Evolutionary conservation across 306 rosid genomes (phyloP), one percentile per base, ranked within the genome.

Genomic region (Dryas drummondii): DNA sequence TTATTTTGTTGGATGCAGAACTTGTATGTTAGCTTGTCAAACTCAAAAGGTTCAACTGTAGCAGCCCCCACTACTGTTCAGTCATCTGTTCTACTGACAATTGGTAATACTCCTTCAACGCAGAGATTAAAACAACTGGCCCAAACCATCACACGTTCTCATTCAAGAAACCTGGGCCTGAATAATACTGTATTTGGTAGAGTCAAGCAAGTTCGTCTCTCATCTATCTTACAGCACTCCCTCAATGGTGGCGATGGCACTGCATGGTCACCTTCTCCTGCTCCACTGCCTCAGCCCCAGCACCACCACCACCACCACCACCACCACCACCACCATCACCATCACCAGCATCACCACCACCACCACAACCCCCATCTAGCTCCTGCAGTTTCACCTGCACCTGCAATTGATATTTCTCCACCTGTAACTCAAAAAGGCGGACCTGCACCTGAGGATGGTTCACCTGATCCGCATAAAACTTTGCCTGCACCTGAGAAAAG

Each of bases 191-290:
- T 86, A 57, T 93, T 93, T 83, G 98, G 98, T 40, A 87, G 75
- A 82, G 98, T 93, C 64, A 93, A 93, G 88, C 98, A 89, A 82
- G 98, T 93, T 71, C 91, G 83, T 27, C 96, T 93, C 74, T 91
- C 98, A 55, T 85, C 96, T 44, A 71, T 85, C 71, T 84, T 83
- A 81, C 90, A 87, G 72, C 94, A 90, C 74, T 90, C 89, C 72
- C 90, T 87, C 68, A 85, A 86, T 52, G 93, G 96, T 37, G 84
- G 82, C 56, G 86, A 82, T 55, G 84, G 84, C 53, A 65, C 81
- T 49, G 80, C 87, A 49, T 70, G 89, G 44, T 61, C 72, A 2
- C 73, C 80, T 66, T 84, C 97, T 6, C 96, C 97, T 79, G 82
- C 98, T 62, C 89, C 96, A 49, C 75, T 86, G 83, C 91, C 98